These are phyloP conservation scores for Symmetrospora coprosmae DNA, from an alignment of 768 basidiomycete genomes.

Conservation along the genomic window DNA sequence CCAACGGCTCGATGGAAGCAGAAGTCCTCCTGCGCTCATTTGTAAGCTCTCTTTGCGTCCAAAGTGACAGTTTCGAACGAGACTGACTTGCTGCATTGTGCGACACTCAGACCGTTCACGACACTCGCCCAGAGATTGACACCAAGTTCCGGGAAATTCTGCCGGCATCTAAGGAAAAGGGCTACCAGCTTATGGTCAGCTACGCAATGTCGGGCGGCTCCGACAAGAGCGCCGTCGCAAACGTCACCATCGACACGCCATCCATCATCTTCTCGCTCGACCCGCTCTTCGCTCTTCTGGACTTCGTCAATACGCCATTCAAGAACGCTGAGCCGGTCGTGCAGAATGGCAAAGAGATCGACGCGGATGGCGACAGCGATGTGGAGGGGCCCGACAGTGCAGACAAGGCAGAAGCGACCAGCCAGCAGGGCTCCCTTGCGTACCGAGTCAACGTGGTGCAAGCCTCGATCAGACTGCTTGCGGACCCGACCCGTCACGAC, in stretches of 20 bases:
- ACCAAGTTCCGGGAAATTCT: slow-evolving; percentile 89
- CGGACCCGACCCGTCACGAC: slow-evolving; percentile 60
- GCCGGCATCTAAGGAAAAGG: slow-evolving; percentile 73
- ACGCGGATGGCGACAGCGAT: slow-evolving; percentile 20
- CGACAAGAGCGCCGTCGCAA: slow-evolving; percentile 50
- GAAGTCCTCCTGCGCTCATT: slow-evolving; percentile 81
- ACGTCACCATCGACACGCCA: slow-evolving; percentile 82
- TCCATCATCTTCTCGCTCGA: slow-evolving; percentile 82
- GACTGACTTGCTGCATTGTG: not conserved
- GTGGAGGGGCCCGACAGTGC: not conserved
- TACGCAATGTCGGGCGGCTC: slow-evolving; percentile 60
- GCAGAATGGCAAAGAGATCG: slow-evolving; percentile 11
- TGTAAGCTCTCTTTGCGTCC: slow-evolving; percentile 36
- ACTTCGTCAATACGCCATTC: slow-evolving; percentile 61
- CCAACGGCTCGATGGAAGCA: slow-evolving; percentile 68
- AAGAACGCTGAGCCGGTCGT: slow-evolving; percentile 24
- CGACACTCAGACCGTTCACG: slow-evolving; percentile 51
- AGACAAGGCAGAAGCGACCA: not conserved
- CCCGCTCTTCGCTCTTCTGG: slow-evolving; percentile 72
- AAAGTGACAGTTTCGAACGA: not conserved
- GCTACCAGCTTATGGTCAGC: slow-evolving; percentile 78
- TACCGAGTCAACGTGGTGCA: slow-evolving; percentile 80
- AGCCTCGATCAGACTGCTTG: slow-evolving; percentile 72
- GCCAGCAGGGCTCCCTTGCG: slow-evolving; percentile 37
- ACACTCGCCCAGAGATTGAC: slow-evolving; percentile 57